Percentiles rank a stretch among this genome's conserved stretches.
Conservation (phyloP, 2,329 filamentous ascomycete species). For the Penicillium sp. region DNA sequence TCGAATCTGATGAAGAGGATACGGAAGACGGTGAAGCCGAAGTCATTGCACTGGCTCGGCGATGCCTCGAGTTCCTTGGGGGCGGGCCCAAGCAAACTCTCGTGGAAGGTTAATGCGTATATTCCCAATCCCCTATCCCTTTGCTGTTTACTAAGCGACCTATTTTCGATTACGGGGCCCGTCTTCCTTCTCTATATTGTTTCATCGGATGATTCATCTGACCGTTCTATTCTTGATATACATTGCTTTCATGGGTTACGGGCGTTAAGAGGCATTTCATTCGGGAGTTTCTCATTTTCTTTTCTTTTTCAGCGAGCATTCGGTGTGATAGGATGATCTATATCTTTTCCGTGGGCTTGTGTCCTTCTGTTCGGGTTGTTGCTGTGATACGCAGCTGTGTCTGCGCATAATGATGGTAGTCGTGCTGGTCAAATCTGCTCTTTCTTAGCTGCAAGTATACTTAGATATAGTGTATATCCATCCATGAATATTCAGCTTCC, state of each 20-base stretch:
- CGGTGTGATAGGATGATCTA: slow-evolving; percentile 36
- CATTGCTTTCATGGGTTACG: slow-evolving; percentile 27
- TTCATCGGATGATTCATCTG: slow-evolving; percentile 1
- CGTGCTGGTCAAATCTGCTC: slow-evolving; percentile 33
- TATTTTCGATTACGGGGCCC: slow-evolving; percentile 20
- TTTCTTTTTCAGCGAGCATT: slow-evolving; percentile 37
- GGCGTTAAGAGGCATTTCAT: slow-evolving; percentile 41
- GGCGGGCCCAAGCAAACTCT: slow-evolving; percentile 76
- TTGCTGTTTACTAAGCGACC: slow-evolving; percentile 17
- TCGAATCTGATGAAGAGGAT: slow-evolving; percentile 84
- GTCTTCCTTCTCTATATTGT: slow-evolving; percentile 24
- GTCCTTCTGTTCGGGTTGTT: slow-evolving; percentile 24
- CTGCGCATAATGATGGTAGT: slow-evolving; percentile 36
- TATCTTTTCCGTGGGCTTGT: slow-evolving; percentile 18
- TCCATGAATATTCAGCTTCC: slow-evolving; percentile 1
- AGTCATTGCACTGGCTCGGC: slow-evolving; percentile 86
- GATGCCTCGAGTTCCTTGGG: slow-evolving; percentile 84
- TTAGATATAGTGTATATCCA: slow-evolving; percentile 23
- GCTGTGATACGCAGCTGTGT: slow-evolving; percentile 30
- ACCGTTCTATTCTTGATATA: slow-evolving; percentile 18
- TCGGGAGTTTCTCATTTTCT: slow-evolving; percentile 28
- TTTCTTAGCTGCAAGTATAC: slow-evolving; percentile 28
- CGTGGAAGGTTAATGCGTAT: slow-evolving; percentile 70
- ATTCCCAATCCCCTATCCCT: slow-evolving; percentile 6
- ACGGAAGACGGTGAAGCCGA: slow-evolving; percentile 92